phyloP scores from a whole-genome alignment of 345 rosid species.

The Arabidopsis suecica region DNA sequence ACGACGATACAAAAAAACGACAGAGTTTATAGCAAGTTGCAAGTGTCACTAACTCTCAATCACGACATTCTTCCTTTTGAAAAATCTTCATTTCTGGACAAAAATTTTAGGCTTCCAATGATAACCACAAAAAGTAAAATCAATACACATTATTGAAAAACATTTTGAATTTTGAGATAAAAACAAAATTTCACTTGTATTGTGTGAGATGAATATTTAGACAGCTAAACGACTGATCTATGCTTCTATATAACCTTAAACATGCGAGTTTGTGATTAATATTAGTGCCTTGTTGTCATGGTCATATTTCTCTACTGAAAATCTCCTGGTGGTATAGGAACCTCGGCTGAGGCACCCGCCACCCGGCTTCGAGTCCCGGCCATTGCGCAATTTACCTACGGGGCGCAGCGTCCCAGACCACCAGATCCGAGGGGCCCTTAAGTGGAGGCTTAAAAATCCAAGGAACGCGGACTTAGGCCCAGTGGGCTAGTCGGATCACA shows the following conservation, averaged over 20 bases:
- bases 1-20: constrained; percentile 8
- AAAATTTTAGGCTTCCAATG: background rate
- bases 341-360: no score
- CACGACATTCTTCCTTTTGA: constrained; percentile 10
- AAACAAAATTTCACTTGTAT: no score
- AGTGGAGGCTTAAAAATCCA: no score
- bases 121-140: background rate
- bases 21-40: constrained; percentile 17
- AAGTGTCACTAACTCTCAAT: constrained; percentile 14
- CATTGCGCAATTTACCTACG: no score
- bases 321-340: no score
- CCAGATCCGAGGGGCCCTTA: no score
- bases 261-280: constrained; percentile 17
- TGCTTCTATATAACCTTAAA: background rate
- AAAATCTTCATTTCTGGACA: constrained; percentile 5
- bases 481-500: no score
- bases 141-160: background rate
- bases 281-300: background rate
- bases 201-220: no score
- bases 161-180: no score
- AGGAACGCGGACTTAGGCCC: no score
- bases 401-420: no score
- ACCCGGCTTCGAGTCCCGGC: no score
- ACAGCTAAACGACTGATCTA: background rate
- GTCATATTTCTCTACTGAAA: background rate